A percentile compares a stretch with the other conserved stretches of the same genome.
These are phyloP conservation scores for Saccharomyces hybrid DNA, from an alignment of 1,139 yeast genomes.

Conservation along the genomic window DNA sequence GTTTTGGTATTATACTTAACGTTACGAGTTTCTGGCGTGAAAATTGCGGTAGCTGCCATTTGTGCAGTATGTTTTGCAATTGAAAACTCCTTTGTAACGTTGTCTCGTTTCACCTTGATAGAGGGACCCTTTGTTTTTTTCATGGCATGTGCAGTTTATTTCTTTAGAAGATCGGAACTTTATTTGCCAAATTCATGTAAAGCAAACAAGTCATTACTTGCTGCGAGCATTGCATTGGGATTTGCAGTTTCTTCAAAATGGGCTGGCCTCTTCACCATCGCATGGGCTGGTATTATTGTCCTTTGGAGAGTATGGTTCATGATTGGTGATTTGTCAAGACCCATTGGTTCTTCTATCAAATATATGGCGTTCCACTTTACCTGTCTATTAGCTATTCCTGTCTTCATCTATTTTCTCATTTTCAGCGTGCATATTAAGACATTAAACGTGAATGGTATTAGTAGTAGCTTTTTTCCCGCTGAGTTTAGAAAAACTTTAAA, in stretches of 20 bases:
- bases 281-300: constrained; percentile 79
- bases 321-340: constrained; percentile 65
- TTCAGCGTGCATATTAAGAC: constrained; percentile 72
- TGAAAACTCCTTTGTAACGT: constrained; percentile 82
- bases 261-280: constrained; percentile 91
- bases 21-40: constrained; percentile 76
- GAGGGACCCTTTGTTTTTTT: constrained; percentile 89
- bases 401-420: constrained; percentile 55
- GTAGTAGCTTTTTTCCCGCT: constrained; percentile 79
- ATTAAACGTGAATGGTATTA: constrained; percentile 71
- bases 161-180: constrained; percentile 72
- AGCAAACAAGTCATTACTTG: constrained; percentile 64
- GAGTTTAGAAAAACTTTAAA: constrained; percentile 74
- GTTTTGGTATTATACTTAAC: constrained; percentile 71
- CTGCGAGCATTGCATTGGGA: constrained; percentile 77
- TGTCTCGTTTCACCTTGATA: constrained; percentile 78
- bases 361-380: constrained; percentile 47
- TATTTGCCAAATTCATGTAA: constrained; percentile 56
- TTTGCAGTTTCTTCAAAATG: constrained; percentile 85
- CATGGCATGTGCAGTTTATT: constrained; percentile 77
- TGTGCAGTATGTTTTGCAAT: constrained; percentile 62
- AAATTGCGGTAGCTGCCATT: constrained; percentile 62
- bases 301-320: constrained; percentile 75
- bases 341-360: constrained; percentile 22
- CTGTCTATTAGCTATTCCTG: constrained; percentile 62